These are phyloP conservation scores for Globomyces pollinis-pini DNA, from an alignment of 192 early-diverging fungal species.

Conservation along the genomic window DNA sequence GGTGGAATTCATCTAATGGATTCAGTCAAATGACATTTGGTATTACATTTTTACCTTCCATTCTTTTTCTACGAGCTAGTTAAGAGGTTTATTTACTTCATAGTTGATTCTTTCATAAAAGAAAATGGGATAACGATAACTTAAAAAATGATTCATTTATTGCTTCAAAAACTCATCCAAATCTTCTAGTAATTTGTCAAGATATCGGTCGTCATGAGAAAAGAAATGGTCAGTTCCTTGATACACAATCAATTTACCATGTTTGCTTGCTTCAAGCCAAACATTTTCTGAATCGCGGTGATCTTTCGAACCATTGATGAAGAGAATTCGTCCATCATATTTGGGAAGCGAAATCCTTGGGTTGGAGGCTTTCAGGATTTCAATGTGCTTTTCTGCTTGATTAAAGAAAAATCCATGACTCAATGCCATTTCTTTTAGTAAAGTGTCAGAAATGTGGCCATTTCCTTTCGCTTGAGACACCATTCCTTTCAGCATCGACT, in stretches of 20 bases:
- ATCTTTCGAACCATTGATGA: slow-evolving; percentile 18
- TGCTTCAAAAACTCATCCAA: slow-evolving; percentile 9
- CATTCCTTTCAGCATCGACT: slow-evolving; percentile 8
- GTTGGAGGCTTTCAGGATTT: slow-evolving; percentile 8
- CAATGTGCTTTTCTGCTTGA: slow-evolving; percentile 10
- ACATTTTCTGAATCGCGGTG: slow-evolving; percentile 15
- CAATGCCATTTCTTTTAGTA: slow-evolving; percentile 9
- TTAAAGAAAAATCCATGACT: slow-evolving; percentile 11
- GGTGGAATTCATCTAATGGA: too few species aligned
- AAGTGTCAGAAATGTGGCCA: slow-evolving; percentile 2
- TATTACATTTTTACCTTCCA: too few species aligned
- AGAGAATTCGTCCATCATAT: slow-evolving; percentile 13
- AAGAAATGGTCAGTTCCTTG: slow-evolving; percentile 23
- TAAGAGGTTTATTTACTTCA: too few species aligned
- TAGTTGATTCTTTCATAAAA: too few species aligned
- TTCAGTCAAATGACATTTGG: too few species aligned
- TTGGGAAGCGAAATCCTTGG: slow-evolving; percentile 4
- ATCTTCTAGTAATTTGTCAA: slow-evolving; percentile 11
- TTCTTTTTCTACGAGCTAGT: too few species aligned
- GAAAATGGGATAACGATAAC: too few species aligned
- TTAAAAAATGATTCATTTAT: too few species aligned
- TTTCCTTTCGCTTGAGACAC: slow-evolving; percentile 7
- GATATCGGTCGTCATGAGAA: slow-evolving; percentile 15
- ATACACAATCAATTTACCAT: slow-evolving; percentile 9
- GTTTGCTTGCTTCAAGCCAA: slow-evolving; percentile 13